These are phyloP conservation scores for Turnera subulata DNA, from an alignment of 345 rosid genomes.

Conservation along the genomic window DNA sequence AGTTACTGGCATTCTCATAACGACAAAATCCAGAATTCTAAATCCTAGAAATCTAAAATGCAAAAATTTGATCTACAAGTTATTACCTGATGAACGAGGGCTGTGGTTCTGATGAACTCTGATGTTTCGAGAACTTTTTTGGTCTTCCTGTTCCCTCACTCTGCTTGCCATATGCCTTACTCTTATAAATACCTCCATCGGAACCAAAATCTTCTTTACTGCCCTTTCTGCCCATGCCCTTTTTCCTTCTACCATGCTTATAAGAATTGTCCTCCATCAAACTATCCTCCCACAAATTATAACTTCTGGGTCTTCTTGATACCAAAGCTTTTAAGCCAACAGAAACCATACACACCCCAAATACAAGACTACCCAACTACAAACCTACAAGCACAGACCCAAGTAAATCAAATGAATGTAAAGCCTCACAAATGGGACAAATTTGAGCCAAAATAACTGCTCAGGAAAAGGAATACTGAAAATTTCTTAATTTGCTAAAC, in stretches of 20 bases:
- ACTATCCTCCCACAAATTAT: conserved; percentile 26
- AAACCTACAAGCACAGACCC: not conserved
- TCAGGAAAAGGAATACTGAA: not conserved
- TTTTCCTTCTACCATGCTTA: conserved; percentile 35
- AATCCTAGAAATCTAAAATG: no score
- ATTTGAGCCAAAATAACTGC: not conserved
- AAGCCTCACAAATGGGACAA: no score
- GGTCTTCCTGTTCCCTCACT: conserved; percentile 17
- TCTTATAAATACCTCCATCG: conserved; percentile 39
- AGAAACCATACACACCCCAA: conserved; percentile 39
- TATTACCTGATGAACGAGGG: conserved; percentile 54
- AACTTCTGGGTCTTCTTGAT: conserved; percentile 26
- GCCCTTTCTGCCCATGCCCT: conserved; percentile 47
- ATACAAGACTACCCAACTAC: not conserved
- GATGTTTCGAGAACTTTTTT: conserved; percentile 32
- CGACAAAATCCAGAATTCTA: not conserved
- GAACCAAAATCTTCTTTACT: conserved; percentile 41
- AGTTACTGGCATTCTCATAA: conserved; percentile 1
- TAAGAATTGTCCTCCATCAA: conserved; percentile 45
- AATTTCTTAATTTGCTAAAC: not conserved
- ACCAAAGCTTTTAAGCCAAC: conserved; percentile 53
- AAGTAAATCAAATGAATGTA: not conserved
- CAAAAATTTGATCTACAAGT: not conserved
- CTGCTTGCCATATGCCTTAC: conserved; percentile 24
- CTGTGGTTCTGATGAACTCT: conserved; percentile 37